Conservation (phyloP, 345 rosid genomes). For the Ailanthus altissimus region DNA sequence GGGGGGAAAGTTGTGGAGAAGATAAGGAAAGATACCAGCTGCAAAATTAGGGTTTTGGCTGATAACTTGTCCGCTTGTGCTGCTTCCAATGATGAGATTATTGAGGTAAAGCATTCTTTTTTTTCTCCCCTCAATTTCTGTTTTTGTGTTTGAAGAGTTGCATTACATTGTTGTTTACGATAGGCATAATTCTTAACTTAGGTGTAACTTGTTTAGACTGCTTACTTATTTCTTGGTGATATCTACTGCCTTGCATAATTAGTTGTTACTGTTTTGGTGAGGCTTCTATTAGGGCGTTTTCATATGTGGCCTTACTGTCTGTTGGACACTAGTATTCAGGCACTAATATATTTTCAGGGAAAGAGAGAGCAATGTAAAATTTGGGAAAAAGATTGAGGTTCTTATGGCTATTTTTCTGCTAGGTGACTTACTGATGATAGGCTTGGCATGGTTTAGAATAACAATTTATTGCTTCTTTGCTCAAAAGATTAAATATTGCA, state of each 20-base stretch:
- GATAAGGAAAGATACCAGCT: conserved; percentile 74
- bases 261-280: neutral
- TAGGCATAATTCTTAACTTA: neutral
- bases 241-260: neutral
- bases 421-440: neutral
- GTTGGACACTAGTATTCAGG: neutral
- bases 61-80: conserved; percentile 79
- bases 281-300: neutral
- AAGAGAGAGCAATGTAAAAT: neutral
- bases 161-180: neutral
- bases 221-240: neutral
- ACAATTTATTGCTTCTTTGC: neutral
- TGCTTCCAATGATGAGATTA: conserved; percentile 59
- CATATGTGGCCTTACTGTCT: neutral
- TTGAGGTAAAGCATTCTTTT: conserved; percentile 54
- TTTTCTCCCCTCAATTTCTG: no score
- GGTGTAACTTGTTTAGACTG: neutral
- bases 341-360: neutral
- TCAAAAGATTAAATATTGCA: neutral
- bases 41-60: conserved; percentile 58
- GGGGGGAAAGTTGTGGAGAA: conserved; percentile 82
- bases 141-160: neutral
- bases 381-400: conserved; percentile 3
- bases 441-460: neutral
- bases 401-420: neutral